Conservation (phyloP, 2,329 filamentous ascomycete genomes). For the Basipetospora chlamydospora region DNA sequence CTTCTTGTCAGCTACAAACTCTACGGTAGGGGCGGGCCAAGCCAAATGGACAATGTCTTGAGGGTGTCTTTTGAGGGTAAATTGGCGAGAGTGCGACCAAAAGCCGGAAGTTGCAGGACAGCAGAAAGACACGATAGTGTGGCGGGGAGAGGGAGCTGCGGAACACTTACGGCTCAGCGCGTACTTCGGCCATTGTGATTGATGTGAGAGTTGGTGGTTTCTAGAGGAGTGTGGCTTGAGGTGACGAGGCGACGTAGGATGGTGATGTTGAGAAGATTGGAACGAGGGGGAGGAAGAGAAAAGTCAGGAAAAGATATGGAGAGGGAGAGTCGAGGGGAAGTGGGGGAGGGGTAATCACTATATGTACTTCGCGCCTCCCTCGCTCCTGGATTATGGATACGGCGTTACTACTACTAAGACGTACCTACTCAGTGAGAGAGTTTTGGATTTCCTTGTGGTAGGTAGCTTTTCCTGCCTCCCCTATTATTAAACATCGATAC, state of each 20-base stretch:
- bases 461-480: too few relatives aligned
- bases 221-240: background rate
- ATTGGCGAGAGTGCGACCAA: background rate
- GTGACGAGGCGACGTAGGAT: background rate
- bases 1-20: too few relatives aligned
- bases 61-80: too few relatives aligned
- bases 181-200: slow-evolving; percentile 6
- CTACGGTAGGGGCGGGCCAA: too few relatives aligned
- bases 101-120: too few relatives aligned
- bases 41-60: too few relatives aligned
- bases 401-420: too few relatives aligned
- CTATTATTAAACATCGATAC: too few relatives aligned
- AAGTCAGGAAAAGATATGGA: background rate
- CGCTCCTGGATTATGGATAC: too few relatives aligned
- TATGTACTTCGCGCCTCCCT: background rate
- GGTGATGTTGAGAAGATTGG: too few relatives aligned
- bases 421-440: too few relatives aligned
- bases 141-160: background rate
- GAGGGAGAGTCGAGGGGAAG: background rate
- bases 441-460: too few relatives aligned
- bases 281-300: background rate
- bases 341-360: slow-evolving; percentile 3
- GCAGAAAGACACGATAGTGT: background rate
- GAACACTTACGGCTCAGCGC: slow-evolving; percentile 3
- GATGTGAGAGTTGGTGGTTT: background rate